Evolutionary conservation across 2,329 filamentous ascomycete species (phyloP).

Genomic region (Cladosporium sp.): DNA sequence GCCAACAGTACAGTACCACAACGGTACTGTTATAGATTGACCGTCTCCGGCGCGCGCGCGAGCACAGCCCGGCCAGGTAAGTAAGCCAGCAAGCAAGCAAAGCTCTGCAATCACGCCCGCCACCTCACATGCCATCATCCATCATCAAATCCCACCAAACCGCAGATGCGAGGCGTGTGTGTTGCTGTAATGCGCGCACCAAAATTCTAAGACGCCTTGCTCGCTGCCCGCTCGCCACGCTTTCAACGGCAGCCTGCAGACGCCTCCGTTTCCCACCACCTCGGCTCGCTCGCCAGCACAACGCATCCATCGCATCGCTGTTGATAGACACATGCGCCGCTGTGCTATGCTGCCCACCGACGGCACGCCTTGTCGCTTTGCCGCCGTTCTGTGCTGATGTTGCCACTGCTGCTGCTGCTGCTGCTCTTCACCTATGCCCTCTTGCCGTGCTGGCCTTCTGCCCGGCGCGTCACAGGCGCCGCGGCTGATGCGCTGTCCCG

Average conservation of each 20-base stretch:
- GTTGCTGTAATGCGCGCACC: not conserved
- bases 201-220: not conserved
- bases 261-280: constrained; percentile 6
- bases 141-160: not conserved
- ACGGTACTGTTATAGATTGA: not conserved
- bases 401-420: not conserved
- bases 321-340: not conserved
- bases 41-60: constrained; percentile 1
- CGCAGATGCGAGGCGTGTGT: not conserved
- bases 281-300: constrained; percentile 10
- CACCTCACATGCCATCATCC: not conserved
- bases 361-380: not conserved
- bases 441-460: constrained; percentile 1
- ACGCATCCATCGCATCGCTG: not conserved
- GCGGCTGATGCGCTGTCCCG: constrained; percentile 15
- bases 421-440: constrained; percentile 1
- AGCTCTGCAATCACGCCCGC: not conserved
- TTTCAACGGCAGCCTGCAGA: constrained; percentile 11
- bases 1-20: not conserved
- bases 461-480: constrained; percentile 10
- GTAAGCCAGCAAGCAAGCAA: not conserved
- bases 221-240: constrained; percentile 7
- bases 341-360: not conserved
- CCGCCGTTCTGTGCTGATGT: not conserved
- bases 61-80: constrained; percentile 9